Base-by-base conservation (phyloP, 495 filamentous ascomycete genomes). In the Tuber microsphaerosporum region DNA sequence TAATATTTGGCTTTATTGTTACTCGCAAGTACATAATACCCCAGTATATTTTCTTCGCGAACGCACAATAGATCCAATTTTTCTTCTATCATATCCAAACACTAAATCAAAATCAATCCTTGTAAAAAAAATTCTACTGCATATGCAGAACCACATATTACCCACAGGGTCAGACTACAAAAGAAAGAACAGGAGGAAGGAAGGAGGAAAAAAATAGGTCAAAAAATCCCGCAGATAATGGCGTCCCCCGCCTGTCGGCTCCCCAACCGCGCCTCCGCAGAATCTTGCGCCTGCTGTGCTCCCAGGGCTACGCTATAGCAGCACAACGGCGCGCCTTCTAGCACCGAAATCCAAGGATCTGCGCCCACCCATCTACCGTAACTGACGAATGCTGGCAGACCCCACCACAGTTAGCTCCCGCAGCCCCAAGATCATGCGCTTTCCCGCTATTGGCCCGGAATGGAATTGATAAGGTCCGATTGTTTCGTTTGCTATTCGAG, bases 1-100 rank as follows among this genome's bases (percentile, higher is more conserved):
- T 34, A 31, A 17, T 34, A 65, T 65, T 34, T 34, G 56, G 56
- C 56, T 65, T 31, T 61, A n/a, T 65, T 65, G 56, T 65, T 65
- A 65, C 26, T 65, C 56, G 56, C 56, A 65, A 65, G 56, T 34
- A 65, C 56, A 65, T 65, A 65, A 19, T 65, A 65, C 26, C 56
- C 34, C 31, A 65, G 56, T 65, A 65, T 65, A 65, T 65, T 65
- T 65, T 34, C 56, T 34, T 65, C 12, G 56, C 56, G 26, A 65
- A 65, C 26, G 56, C 56, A 65, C 56, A 65, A 65, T 65, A 65
- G 56, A 65, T 65, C 56, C 56, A 34, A 65, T 65, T 65, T 34
- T 34, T 65, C 26, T 65, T 12, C 56, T 65, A 2, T 14, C 2
- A 65, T 17, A 65, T 19, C 26, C 26, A 34, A 19, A 31, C 3